Evolutionary conservation across 2,329 filamentous ascomycete genomes (phyloP).

Genomic region (Colletotrichum coccodes): DNA sequence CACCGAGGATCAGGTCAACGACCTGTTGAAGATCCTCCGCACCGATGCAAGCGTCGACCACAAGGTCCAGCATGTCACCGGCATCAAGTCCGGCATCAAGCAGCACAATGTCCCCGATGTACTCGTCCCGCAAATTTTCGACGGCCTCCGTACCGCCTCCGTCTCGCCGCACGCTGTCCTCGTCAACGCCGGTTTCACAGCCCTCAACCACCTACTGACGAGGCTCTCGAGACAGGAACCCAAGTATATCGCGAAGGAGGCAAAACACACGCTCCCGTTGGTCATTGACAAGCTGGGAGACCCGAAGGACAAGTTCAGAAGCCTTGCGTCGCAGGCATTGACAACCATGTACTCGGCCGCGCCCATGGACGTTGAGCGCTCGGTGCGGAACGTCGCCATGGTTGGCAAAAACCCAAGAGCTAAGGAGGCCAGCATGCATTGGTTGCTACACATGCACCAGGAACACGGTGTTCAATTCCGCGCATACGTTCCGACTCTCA

Average conservation of each 20-base stretch:
- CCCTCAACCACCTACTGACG: slow-evolving; percentile 87
- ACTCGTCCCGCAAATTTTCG: slow-evolving; percentile 79
- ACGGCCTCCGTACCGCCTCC: slow-evolving; percentile 81
- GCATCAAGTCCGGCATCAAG: slow-evolving; percentile 89
- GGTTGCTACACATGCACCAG: slow-evolving; percentile 87
- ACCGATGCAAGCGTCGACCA: slow-evolving; percentile 75
- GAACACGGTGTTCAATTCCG: slow-evolving; percentile 84
- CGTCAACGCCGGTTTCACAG: slow-evolving; percentile 85
- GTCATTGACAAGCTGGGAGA: slow-evolving; percentile 89
- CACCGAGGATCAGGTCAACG: slow-evolving; percentile 67
- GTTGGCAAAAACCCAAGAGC: slow-evolving; percentile 83
- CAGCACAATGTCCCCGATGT: slow-evolving; percentile 87
- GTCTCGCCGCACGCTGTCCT: slow-evolving; percentile 80
- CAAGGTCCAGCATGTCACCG: slow-evolving; percentile 77
- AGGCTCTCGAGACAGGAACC: slow-evolving; percentile 87
- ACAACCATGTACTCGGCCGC: slow-evolving; percentile 79
- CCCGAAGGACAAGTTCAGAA: slow-evolving; percentile 84
- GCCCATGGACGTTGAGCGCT: slow-evolving; percentile 79
- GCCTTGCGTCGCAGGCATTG: slow-evolving; percentile 79
- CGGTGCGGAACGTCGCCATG: slow-evolving; percentile 82
- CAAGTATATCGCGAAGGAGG: slow-evolving; percentile 76
- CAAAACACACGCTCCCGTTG: slow-evolving; percentile 75
- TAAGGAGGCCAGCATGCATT: slow-evolving; percentile 86
- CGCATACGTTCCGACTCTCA: slow-evolving; percentile 82
- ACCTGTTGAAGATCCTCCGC: slow-evolving; percentile 62